Evolutionary conservation across 768 basidiomycete genomes (phyloP).

Genomic region (Scleroderma bovista): DNA sequence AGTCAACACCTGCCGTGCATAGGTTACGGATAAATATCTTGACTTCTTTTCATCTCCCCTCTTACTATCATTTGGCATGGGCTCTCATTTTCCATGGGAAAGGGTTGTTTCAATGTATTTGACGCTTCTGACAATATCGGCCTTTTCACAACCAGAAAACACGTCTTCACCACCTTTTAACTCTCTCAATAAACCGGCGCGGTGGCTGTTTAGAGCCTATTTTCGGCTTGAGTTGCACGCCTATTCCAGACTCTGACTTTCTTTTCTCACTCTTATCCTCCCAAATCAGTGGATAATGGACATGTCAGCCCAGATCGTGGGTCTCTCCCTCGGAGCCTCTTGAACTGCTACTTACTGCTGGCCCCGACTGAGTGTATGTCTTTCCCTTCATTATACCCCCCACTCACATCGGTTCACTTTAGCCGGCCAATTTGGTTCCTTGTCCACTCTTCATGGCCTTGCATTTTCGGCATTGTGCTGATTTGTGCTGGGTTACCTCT

Average conservation of each 20-base stretch:
- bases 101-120: slow-evolving; percentile 50
- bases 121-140: slow-evolving; percentile 67
- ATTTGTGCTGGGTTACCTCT: slow-evolving; percentile 69
- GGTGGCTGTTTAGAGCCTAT: slow-evolving; percentile 62
- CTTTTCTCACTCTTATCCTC: not conserved
- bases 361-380: slow-evolving; percentile 52
- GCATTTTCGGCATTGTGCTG: slow-evolving; percentile 56
- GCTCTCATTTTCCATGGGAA: slow-evolving; percentile 63
- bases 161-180: slow-evolving; percentile 50
- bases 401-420: slow-evolving; percentile 38
- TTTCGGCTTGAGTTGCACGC: slow-evolving; percentile 45
- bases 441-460: slow-evolving; percentile 73
- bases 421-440: slow-evolving; percentile 66
- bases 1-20: slow-evolving; percentile 50
- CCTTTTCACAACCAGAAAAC: slow-evolving; percentile 71
- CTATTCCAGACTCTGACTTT: slow-evolving; percentile 1
- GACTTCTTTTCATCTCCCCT: not conserved
- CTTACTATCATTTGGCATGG: slow-evolving; percentile 35
- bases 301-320: slow-evolving; percentile 68
- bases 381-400: not conserved
- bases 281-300: slow-evolving; percentile 56
- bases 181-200: slow-evolving; percentile 59
- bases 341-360: slow-evolving; percentile 54
- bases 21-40: slow-evolving; percentile 45
- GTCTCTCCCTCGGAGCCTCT: slow-evolving; percentile 44